Evolutionary conservation across 495 filamentous ascomycete species (phyloP).

Genomic region (Aspergillus steynii): DNA sequence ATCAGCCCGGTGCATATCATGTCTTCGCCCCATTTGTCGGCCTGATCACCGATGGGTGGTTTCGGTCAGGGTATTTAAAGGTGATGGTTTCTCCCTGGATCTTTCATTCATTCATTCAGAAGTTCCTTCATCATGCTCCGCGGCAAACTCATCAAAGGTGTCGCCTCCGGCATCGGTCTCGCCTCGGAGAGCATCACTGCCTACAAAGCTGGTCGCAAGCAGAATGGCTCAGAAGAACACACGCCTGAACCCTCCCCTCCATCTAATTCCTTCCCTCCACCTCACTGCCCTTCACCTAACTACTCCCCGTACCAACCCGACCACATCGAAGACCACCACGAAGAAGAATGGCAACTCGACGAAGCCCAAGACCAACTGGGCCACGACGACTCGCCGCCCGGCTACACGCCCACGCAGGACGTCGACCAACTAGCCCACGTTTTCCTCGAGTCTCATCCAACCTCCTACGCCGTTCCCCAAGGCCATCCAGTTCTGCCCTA

Average conservation of each 20-base stretch:
- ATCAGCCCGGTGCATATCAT: too few species aligned
- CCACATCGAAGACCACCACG: conserved; percentile 22
- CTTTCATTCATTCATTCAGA: too few species aligned
- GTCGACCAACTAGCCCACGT: conserved; percentile 19
- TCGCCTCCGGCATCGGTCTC: conserved; percentile 49
- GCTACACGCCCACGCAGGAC: conserved; percentile 3
- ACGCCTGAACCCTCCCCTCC: not conserved
- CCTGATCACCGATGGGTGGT: too few species aligned
- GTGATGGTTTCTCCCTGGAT: too few species aligned
- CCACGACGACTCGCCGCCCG: not conserved
- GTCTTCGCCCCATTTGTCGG: too few species aligned
- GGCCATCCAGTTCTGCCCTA: conserved; percentile 31
- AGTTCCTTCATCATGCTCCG: not conserved
- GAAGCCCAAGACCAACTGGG: conserved; percentile 41
- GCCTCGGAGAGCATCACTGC: conserved; percentile 43
- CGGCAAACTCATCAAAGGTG: conserved; percentile 19
- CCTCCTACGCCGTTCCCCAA: conserved; percentile 6
- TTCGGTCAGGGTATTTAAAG: too few species aligned
- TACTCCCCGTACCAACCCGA: too few species aligned
- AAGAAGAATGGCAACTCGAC: conserved; percentile 53
- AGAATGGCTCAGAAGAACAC: too few species aligned
- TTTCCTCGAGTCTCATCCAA: conserved; percentile 18
- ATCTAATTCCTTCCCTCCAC: too few species aligned
- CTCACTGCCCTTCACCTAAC: too few species aligned
- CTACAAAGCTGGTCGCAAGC: conserved; percentile 29